Evolutionary conservation across 108 stramenopile species (phyloP).

Genomic region (Skeletonema marinoi): DNA sequence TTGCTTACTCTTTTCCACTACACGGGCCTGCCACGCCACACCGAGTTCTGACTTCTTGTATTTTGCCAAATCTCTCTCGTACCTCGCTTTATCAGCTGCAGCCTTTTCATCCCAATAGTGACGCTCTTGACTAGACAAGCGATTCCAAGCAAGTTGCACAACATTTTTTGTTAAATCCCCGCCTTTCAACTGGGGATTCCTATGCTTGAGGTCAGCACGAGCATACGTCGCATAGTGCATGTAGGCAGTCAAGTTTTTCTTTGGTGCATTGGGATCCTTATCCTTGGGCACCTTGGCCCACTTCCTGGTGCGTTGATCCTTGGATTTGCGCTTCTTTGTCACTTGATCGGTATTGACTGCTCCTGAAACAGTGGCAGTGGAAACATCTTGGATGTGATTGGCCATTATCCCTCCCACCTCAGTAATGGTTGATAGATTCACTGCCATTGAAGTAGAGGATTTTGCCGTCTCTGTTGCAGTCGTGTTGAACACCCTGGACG

Average conservation of each 20-base stretch:
- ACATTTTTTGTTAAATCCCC: constrained; percentile 64
- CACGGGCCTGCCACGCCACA: too few species aligned
- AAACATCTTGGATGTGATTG: not conserved
- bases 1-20: too few species aligned
- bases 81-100: constrained; percentile 69
- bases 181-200: constrained; percentile 67
- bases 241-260: constrained; percentile 75
- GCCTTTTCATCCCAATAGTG: constrained; percentile 72
- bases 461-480: not conserved
- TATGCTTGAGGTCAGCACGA: constrained; percentile 63
- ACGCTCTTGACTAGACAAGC: constrained; percentile 54
- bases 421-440: not conserved
- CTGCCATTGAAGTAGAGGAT: not conserved
- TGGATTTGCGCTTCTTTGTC: not conserved
- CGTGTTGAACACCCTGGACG: not conserved
- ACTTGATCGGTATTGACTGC: not conserved
- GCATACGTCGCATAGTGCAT: constrained; percentile 72
- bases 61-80: constrained; percentile 57
- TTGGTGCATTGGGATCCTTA: constrained; percentile 78
- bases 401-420: not conserved
- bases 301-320: constrained; percentile 12
- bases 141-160: constrained; percentile 76
- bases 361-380: not conserved
- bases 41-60: constrained; percentile 32
- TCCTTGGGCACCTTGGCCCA: constrained; percentile 49